phyloP scores from a whole-genome alignment of 163 green algal genomes.

The Picocystis sp. region DNA sequence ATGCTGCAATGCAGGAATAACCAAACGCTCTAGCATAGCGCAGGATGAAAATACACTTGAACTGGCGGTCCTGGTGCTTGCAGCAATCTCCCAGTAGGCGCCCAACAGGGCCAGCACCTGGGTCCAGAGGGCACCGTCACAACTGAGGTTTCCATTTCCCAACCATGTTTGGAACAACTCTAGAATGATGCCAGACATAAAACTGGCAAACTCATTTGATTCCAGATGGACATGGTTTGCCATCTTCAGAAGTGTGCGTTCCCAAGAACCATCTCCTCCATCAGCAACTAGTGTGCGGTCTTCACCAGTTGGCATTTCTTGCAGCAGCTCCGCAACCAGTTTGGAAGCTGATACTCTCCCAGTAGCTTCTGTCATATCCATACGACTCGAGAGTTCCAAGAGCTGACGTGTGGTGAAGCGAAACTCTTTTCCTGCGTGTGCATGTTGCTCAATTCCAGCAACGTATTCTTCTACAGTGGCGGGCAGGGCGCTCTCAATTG shows the following conservation, averaged over 20 bases:
- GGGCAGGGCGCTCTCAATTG: conserved; percentile 12
- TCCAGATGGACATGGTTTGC: conserved; percentile 3
- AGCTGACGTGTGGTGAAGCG: conserved; percentile 14
- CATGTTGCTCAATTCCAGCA: neutral
- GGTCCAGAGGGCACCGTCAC: neutral
- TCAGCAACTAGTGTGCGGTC: conserved; percentile 6
- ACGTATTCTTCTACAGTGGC: conserved; percentile 3
- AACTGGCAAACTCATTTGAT: neutral
- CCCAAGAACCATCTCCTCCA: conserved; percentile 15
- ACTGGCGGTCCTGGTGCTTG: neutral
- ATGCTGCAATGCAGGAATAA: conserved; percentile 8
- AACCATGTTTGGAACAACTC: too few relatives aligned
- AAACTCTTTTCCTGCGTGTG: neutral
- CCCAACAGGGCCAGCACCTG: conserved; percentile 7
- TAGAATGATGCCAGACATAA: neutral
- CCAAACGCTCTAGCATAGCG: conserved; percentile 5
- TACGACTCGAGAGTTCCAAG: neutral
- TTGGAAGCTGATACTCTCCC: neutral
- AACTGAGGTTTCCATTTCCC: too few relatives aligned
- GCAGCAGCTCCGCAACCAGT: conserved; percentile 6
- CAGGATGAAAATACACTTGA: neutral
- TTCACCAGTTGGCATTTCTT: conserved; percentile 1
- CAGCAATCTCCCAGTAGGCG: neutral
- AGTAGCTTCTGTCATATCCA: conserved; percentile 12
- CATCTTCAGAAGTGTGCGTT: conserved; percentile 11